Evolutionary conservation across 495 filamentous ascomycete species (phyloP).

Genomic region (Hypoxylon perforatum): DNA sequence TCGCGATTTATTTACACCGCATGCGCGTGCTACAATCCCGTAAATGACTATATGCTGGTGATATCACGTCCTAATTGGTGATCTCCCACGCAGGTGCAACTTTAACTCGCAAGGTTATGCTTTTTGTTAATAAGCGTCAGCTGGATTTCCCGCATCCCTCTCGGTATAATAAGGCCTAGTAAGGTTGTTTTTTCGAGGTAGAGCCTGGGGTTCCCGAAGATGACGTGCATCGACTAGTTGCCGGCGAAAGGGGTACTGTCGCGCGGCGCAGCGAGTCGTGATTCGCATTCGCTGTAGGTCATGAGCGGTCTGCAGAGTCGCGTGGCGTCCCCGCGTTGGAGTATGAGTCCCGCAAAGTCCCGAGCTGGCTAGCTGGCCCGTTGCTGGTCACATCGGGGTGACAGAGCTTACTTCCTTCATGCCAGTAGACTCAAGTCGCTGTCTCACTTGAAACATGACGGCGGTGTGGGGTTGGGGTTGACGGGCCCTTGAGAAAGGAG

Average conservation of each 20-base stretch:
- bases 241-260: constrained; percentile 6
- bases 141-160: constrained; percentile 19
- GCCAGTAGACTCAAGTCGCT: constrained; percentile 7
- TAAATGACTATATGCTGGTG: constrained; percentile 15
- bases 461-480: too few relatives aligned
- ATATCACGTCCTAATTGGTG: constrained; percentile 12
- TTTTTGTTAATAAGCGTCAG: constrained; percentile 2
- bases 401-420: neutral
- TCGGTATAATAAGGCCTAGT: neutral
- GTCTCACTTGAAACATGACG: neutral
- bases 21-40: constrained; percentile 10
- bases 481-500: too few relatives aligned
- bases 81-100: constrained; percentile 11
- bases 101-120: constrained; percentile 10
- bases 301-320: constrained; percentile 36
- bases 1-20: constrained; percentile 9
- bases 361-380: constrained; percentile 11
- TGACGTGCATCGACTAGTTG: constrained; percentile 31
- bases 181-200: constrained; percentile 2
- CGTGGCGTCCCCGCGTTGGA: constrained; percentile 43
- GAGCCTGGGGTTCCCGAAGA: constrained; percentile 9
- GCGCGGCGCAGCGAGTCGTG: neutral
- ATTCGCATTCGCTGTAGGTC: constrained; percentile 29
- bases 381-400: neutral
- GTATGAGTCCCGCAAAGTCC: constrained; percentile 29